Conservation (phyloP, 768 basidiomycete species). For the Neoboletus brunneissimus region DNA sequence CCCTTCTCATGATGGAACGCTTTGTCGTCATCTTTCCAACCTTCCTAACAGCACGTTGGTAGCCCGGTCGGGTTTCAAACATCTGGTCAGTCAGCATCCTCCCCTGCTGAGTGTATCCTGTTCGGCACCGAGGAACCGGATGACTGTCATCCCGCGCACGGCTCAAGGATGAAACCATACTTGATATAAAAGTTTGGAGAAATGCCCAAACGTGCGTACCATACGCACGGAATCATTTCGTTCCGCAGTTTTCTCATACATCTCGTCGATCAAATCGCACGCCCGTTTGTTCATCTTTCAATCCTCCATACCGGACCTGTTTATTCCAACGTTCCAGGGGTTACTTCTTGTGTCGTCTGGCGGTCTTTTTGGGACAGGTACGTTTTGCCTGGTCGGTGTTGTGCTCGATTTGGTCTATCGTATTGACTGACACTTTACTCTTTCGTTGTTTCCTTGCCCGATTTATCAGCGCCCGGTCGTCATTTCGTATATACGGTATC, state of each 20-base stretch:
- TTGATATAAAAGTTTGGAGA: conserved; percentile 8
- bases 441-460: not conserved
- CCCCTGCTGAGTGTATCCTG: not conserved
- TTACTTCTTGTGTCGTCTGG: not conserved
- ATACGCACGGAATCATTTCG: not conserved
- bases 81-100: not conserved
- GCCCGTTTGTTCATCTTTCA: not conserved
- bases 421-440: not conserved
- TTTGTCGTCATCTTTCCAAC: not conserved
- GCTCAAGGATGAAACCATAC: conserved; percentile 14
- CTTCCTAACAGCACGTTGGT: not conserved
- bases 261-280: not conserved
- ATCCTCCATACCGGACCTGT: not conserved
- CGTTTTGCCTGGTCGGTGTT: not conserved
- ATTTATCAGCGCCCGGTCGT: not conserved
- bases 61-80: not conserved
- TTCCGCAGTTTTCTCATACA: not conserved
- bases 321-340: not conserved
- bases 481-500: not conserved
- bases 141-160: not conserved
- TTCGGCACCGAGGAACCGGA: not conserved
- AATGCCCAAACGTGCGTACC: not conserved
- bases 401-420: not conserved
- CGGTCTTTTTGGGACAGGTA: not conserved
- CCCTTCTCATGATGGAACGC: not conserved